Evolutionary conservation across 73 alveolate genomes (phyloP).

Genomic region (Loxodes magnus): DNA sequence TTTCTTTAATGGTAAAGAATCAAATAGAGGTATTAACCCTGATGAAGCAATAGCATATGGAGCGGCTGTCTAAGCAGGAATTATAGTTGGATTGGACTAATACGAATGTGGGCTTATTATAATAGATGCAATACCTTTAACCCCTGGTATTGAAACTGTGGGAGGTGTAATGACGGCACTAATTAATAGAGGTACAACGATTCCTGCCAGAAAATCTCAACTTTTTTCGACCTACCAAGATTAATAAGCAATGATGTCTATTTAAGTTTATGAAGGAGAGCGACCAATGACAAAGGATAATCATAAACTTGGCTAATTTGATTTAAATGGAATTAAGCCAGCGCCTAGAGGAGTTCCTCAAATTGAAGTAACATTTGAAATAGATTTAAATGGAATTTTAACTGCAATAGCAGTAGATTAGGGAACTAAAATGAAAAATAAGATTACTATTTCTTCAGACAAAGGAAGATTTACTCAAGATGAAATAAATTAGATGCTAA

Average conservation of each 20-base stretch:
- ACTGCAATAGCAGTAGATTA: conserved; percentile 81
- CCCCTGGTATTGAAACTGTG: conserved; percentile 98
- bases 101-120: conserved; percentile 81
- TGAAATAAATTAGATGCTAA: conserved; percentile 77
- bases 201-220: conserved; percentile 97
- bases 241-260: conserved; percentile 81
- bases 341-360: conserved; percentile 98
- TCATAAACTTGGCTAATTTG: conserved; percentile 94
- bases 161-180: conserved; percentile 99
- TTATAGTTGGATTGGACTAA: conserved; percentile 88
- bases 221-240: conserved; percentile 95
- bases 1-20: conserved; percentile 96
- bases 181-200: conserved; percentile 94
- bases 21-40: conserved; percentile 96
- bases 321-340: conserved; percentile 88
- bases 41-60: conserved; percentile 99
- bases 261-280: conserved; percentile 95
- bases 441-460: conserved; percentile 92
- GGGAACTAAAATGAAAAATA: conserved; percentile 76
- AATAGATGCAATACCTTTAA: conserved; percentile 93
- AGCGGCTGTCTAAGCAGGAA: conserved; percentile 98
- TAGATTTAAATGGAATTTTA: conserved; percentile 79
- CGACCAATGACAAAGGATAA: conserved; percentile 96
- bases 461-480: conserved; percentile 92
- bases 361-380: conserved; percentile 91